Evolutionary conservation across 192 early-diverging fungal genomes (phyloP), one percentile per base, ranked within the genome.

Genomic region (Linnemannia zychae): DNA sequence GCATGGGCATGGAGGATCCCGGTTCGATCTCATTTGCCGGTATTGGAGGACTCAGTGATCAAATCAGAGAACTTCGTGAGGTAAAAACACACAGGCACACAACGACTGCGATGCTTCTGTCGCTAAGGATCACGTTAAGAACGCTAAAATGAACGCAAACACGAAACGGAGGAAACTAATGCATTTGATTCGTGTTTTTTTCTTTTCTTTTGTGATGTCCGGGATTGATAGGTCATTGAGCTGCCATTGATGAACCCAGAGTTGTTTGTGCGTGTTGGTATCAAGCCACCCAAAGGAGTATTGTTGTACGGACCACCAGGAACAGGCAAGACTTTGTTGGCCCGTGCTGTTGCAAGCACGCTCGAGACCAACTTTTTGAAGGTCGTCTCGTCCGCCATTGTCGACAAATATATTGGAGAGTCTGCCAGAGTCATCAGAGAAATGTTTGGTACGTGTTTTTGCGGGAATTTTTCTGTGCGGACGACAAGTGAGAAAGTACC

Each of bases 381-480:
- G 86, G 98, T 99, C 2, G 99, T 99, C 0, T 97, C 97, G 34
- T 96, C 95, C 85, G 99, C 99, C 15, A 99, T 99, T 88, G 98
- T 99, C 5, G 99, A 99, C 92, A 99, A 99, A 90, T 99, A 98
- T 85, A 99, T 99, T 90, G 99, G 99, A 75, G 99, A 99, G 90
- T 97, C 96, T 90, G 98, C 99, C 57, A 90, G 99, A 78, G 88
- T 99, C 67, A 93, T 99, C 74, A 92, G 99, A 38, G 99, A 99
- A 89, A 99, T 99, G 99, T 99, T 99, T 94, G 97, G 96, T 95
- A 89, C 44, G 57, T 63, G n/a, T 63, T 63, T 31, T 12, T 31
- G 3, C 28, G 13, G 57, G 28, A 63, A 31, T 44, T 6, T 44
- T 6, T 63, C 28, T 31, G 87, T 11, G 2, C 48, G 11, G 4